These are phyloP conservation scores for Cubamyces sp. DNA, from an alignment of 768 basidiomycete species.

Conservation along the genomic window DNA sequence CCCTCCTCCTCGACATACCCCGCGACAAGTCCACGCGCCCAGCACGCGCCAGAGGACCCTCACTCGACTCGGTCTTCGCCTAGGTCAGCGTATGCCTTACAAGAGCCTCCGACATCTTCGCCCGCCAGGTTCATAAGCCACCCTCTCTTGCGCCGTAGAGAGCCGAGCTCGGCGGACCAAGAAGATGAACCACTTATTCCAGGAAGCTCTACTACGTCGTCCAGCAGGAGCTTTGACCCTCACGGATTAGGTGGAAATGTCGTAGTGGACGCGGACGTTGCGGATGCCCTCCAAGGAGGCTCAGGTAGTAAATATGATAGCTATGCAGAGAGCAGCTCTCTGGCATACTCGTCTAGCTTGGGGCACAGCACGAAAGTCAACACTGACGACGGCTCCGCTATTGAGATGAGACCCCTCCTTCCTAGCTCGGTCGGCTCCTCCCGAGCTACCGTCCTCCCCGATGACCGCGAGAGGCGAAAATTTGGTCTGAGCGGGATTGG, in stretches of 20 bases:
- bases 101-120: neutral
- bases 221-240: neutral
- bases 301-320: neutral
- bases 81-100: neutral
- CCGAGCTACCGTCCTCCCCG: neutral
- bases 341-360: neutral
- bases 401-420: constrained; percentile 15
- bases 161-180: constrained; percentile 25
- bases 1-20: neutral
- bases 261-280: constrained; percentile 24
- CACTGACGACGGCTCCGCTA: neutral
- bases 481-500: neutral
- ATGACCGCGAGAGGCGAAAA: neutral
- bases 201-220: constrained; percentile 16
- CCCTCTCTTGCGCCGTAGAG: constrained; percentile 29
- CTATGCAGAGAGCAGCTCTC: neutral
- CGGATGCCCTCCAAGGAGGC: constrained; percentile 14
- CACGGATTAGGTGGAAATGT: neutral
- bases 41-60: neutral
- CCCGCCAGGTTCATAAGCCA: constrained; percentile 23
- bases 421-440: neutral
- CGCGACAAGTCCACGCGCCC: neutral
- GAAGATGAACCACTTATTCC: constrained; percentile 18
- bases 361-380: neutral
- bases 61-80: neutral